Percentiles rank a stretch among this genome's conserved stretches.
Evolutionary conservation across 1,284 basidiomycete genomes (phyloP).

Genomic region (Xerocomus amazonicus): DNA sequence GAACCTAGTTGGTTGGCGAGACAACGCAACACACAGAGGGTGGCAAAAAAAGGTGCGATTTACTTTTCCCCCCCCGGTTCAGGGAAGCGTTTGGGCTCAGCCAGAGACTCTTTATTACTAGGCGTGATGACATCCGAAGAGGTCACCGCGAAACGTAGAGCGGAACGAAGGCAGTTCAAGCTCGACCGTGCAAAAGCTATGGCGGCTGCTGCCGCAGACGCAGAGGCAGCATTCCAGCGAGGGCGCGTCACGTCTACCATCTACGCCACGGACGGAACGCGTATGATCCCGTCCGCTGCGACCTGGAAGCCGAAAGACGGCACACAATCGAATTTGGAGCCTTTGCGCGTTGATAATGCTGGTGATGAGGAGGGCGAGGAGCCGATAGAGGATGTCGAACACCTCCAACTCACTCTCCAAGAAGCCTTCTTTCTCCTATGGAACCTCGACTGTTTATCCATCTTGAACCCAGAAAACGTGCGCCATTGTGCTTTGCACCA

Average conservation of each 20-base stretch:
- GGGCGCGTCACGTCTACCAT: conserved; percentile 52
- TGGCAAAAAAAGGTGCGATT: conserved; percentile 51
- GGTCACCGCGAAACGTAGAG: conserved; percentile 78
- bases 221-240: conserved; percentile 68
- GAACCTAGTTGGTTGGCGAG: conserved; percentile 91
- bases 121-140: conserved; percentile 77
- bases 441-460: conserved; percentile 80
- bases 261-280: conserved; percentile 43
- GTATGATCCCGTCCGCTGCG: conserved; percentile 67
- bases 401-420: conserved; percentile 87
- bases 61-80: background rate
- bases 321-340: conserved; percentile 4
- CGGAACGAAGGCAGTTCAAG: conserved; percentile 88
- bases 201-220: conserved; percentile 67
- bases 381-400: conserved; percentile 72
- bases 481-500: conserved; percentile 14
- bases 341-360: conserved; percentile 14
- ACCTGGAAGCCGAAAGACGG: conserved; percentile 61
- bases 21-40: conserved; percentile 62
- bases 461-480: conserved; percentile 66
- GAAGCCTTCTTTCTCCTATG: conserved; percentile 93
- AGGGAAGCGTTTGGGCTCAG: background rate
- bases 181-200: conserved; percentile 82
- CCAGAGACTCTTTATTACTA: background rate
- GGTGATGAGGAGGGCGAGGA: conserved; percentile 44